phyloP scores from a whole-genome alignment of 768 basidiomycete species.

The Ephemerocybe angulata region DNA sequence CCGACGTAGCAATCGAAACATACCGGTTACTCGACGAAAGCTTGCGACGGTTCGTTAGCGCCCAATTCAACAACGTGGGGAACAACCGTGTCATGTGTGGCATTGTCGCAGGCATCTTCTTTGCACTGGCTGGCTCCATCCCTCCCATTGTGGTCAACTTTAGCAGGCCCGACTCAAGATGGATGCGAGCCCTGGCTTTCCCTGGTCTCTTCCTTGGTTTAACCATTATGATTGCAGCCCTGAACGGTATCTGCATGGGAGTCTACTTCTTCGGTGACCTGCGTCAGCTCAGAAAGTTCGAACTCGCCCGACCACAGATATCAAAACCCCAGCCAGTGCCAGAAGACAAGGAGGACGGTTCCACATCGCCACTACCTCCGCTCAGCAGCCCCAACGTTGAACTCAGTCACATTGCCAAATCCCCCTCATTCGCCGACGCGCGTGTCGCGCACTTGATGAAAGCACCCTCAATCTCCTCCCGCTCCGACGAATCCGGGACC shows the following conservation, averaged over 20 bases:
- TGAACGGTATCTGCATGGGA: conserved; percentile 74
- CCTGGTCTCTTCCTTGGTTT: conserved; percentile 72
- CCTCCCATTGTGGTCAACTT: conserved; percentile 49
- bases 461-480: conserved; percentile 15
- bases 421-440: conserved; percentile 6
- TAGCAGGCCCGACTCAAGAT: conserved; percentile 42
- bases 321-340: conserved; percentile 44
- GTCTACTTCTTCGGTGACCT: conserved; percentile 80
- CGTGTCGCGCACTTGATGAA: conserved; percentile 2
- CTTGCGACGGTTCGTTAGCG: conserved; percentile 61
- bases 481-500: conserved; percentile 21
- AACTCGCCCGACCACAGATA: conserved; percentile 66
- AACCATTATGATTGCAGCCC: conserved; percentile 54
- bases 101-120: conserved; percentile 55
- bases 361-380: conserved; percentile 13
- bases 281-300: conserved; percentile 73
- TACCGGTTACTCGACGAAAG: conserved; percentile 59
- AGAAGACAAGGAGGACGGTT: conserved; percentile 19
- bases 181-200: conserved; percentile 56
- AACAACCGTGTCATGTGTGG: conserved; percentile 68
- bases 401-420: conserved; percentile 12
- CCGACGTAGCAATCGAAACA: conserved; percentile 54
- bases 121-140: conserved; percentile 45
- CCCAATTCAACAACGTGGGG: conserved; percentile 70
- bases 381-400: conserved; percentile 12